phyloP scores from a whole-genome alignment of 176 grass and related monocot genomes.

The Oryza officinalis region DNA sequence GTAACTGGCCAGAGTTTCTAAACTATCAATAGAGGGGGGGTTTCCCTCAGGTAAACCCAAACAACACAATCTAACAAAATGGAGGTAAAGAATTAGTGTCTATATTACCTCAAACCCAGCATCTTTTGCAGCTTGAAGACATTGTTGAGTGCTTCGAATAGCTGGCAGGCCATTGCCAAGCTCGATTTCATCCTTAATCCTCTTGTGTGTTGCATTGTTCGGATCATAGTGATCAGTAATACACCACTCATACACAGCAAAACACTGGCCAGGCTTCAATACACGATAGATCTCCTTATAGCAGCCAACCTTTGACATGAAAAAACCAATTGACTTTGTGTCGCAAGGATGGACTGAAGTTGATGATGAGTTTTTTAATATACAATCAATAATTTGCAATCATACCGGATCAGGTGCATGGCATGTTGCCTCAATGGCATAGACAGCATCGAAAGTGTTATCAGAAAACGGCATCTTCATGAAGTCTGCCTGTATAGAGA shows the following conservation, averaged over 20 bases:
- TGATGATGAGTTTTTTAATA: not conserved
- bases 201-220: slow-evolving; percentile 77
- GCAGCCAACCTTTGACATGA: slow-evolving; percentile 68
- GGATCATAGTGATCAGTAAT: slow-evolving; percentile 85
- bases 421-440: slow-evolving; percentile 81
- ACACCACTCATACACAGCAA: slow-evolving; percentile 95
- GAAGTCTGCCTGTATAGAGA: slow-evolving; percentile 70
- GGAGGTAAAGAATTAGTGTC: not conserved
- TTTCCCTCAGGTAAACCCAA: not conserved
- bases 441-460: slow-evolving; percentile 60
- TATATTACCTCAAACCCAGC: slow-evolving; percentile 85
- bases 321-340: slow-evolving; percentile 22
- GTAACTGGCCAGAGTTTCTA: not conserved
- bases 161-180: slow-evolving; percentile 91
- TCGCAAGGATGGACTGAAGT: not conserved
- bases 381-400: not conserved
- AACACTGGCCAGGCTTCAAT: slow-evolving; percentile 91
- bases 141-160: slow-evolving; percentile 78
- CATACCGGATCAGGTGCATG: slow-evolving; percentile 72
- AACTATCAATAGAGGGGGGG: not conserved
- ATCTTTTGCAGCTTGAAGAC: slow-evolving; percentile 88
- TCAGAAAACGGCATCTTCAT: slow-evolving; percentile 83
- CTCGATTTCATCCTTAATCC: slow-evolving; percentile 87
- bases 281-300: slow-evolving; percentile 95
- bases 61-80: slow-evolving; percentile 16